These are phyloP conservation scores for Globisporangium nagaii DNA, from an alignment of 352 stramenopile genomes.

Conservation along the genomic window DNA sequence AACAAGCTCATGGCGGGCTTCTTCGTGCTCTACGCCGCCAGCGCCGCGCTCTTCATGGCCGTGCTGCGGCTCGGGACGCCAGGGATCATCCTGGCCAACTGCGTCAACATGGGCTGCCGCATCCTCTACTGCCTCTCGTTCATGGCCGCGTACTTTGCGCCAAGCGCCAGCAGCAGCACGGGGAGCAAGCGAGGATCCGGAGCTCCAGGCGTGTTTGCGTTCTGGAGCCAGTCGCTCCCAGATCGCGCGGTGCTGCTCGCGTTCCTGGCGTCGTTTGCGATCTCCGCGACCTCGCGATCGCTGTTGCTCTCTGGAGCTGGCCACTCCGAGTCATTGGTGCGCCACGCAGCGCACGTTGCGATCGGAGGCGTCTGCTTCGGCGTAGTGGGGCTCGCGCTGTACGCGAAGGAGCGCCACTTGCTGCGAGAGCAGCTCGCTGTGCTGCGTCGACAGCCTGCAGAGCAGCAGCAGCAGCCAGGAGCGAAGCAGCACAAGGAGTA, in stretches of 20 bases:
- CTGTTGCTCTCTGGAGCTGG: slow-evolving; percentile 22
- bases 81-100: slow-evolving; percentile 84
- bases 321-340: slow-evolving; percentile 21
- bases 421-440: slow-evolving; percentile 26
- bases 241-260: slow-evolving; percentile 40
- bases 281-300: slow-evolving; percentile 33
- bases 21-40: slow-evolving; percentile 68
- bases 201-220: slow-evolving; percentile 14
- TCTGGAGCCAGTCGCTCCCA: slow-evolving; percentile 49
- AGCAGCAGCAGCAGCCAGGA: background rate
- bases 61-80: slow-evolving; percentile 44
- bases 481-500: slow-evolving; percentile 22
- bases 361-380: slow-evolving; percentile 45
- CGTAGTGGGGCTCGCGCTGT: slow-evolving; percentile 28
- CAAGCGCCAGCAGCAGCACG: background rate
- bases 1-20: slow-evolving; percentile 80
- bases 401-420: slow-evolving; percentile 42
- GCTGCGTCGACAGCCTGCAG: slow-evolving; percentile 10
- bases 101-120: slow-evolving; percentile 83
- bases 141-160: slow-evolving; percentile 53
- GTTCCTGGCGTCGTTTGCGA: slow-evolving; percentile 31
- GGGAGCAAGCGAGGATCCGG: too few species aligned
- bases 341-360: slow-evolving; percentile 37
- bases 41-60: slow-evolving; percentile 63
- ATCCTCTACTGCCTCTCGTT: slow-evolving; percentile 79